A percentile compares a stretch with the other conserved stretches of the same genome.
These are phyloP conservation scores for Larix sibirica DNA, from an alignment of 83 land plant genomes.

Conservation along the genomic window DNA sequence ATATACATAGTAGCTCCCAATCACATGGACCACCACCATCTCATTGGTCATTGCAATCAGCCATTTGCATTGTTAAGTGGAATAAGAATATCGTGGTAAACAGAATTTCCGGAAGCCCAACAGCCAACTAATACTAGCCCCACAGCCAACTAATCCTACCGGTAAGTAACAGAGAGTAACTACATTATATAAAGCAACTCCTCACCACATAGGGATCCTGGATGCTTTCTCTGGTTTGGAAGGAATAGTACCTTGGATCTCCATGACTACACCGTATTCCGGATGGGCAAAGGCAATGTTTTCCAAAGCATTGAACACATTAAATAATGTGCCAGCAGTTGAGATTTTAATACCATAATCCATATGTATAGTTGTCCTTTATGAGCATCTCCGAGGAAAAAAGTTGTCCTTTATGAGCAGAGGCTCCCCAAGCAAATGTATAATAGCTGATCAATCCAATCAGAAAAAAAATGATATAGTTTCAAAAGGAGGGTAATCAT, in stretches of 20 bases:
- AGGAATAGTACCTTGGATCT: conserved; percentile 94
- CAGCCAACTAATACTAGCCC: conserved; percentile 77
- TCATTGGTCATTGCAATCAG: conserved; percentile 78
- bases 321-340: conserved; percentile 49
- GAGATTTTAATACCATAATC: conserved; percentile 35
- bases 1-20: conserved; percentile 64
- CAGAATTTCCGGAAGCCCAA: conserved; percentile 69
- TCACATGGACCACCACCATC: conserved; percentile 90
- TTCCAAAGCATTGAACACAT: conserved; percentile 75
- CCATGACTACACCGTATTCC: conserved; percentile 89
- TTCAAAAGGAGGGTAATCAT: no score
- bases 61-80: conserved; percentile 64
- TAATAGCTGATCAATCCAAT: conserved; percentile 41
- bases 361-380: no score
- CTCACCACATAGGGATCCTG: conserved; percentile 86
- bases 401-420: conserved; percentile 56
- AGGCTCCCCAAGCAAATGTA: conserved; percentile 87
- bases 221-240: conserved; percentile 85
- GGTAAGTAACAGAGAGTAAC: conserved; percentile 91
- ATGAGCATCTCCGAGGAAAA: no score
- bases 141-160: no score
- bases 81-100: conserved; percentile 68
- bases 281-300: conserved; percentile 90
- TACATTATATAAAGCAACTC: conserved; percentile 71
- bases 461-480: no score